Percentiles rank a stretch among this genome's conserved stretches.
phyloP scores from a whole-genome alignment of 768 basidiomycete species.

The Macrolepiota fuliginosa region DNA sequence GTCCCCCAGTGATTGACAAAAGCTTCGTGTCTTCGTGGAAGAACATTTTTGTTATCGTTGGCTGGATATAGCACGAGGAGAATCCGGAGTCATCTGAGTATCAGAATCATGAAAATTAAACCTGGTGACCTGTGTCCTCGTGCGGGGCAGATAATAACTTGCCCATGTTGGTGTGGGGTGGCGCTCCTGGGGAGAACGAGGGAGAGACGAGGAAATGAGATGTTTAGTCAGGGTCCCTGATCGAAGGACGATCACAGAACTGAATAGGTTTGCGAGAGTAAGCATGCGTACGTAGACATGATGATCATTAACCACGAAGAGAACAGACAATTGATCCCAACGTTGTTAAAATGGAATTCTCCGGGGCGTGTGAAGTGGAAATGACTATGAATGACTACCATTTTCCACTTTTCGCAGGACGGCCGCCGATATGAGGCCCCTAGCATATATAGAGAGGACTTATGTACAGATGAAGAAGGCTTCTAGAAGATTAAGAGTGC shows the following conservation, averaged over 20 bases:
- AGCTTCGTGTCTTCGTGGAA: neutral
- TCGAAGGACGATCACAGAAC: constrained; percentile 6
- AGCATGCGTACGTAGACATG: neutral
- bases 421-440: neutral
- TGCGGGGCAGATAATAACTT: neutral
- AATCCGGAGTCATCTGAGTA: neutral
- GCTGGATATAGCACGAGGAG: neutral
- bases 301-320: constrained; percentile 1
- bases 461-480: neutral
- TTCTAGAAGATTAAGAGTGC: neutral
- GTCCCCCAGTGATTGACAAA: neutral
- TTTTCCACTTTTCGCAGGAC: constrained; percentile 1
- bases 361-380: neutral
- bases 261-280: neutral
- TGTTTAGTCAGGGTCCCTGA: neutral
- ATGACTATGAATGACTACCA: neutral
- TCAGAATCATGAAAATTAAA: neutral
- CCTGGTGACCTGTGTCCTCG: neutral
- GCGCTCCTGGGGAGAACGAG: neutral
- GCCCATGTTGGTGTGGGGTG: neutral
- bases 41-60: too few relatives aligned
- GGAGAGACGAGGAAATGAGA: neutral
- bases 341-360: neutral
- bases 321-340: neutral
- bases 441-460: neutral